Base-by-base conservation (phyloP, 2,329 filamentous ascomycete species). In the Calonectria ilicicola region DNA sequence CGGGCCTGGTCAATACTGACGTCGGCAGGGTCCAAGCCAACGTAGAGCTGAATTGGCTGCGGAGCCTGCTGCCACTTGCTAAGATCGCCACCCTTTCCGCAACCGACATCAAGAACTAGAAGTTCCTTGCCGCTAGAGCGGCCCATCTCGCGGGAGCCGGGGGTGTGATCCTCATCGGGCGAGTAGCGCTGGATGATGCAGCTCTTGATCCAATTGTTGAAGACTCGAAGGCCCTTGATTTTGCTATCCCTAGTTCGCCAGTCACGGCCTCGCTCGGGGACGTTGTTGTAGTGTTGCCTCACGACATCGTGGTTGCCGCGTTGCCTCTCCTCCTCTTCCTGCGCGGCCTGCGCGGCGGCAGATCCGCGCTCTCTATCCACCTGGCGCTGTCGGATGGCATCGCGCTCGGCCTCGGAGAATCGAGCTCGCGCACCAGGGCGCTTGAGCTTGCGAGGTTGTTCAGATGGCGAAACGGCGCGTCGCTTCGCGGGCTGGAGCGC, bases 131-230 rank as follows among this genome's bases (percentile, higher is more conserved):
- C 88, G 51, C 84, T 86, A 4, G 86, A 85, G 65, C 86, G 84
- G 21, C 88, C 89, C 65, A 85, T 82, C 79, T 91, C 89, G 74
- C 88, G 86, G 53, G 89, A 91, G 46, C 90, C 90, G 2, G 92
- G 90, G 0, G 90, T 86, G 76, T 93, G 92, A 73, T 94, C 92
- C 82, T 96, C 94, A 75, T 93, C 92, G 0, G 94, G 94, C 5
- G 95, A 95, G 85, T 98, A 98, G 82, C 98, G 98, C 82, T 98
- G 96, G 77, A 99, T 98, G 78, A 98, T 91, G 63, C 94, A 96
- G 81, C 95, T 98, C 88, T 99, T 99, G 85, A 99, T 91, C 97
- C 97, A 99, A 84, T 99, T 99, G 86, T 99, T 99, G 88, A 98
- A 97, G 77, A 94, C 95, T 66, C 97, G 92, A 66, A 99, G 87